These are phyloP conservation scores for Hypsizygus marmoreus DNA, from an alignment of 768 basidiomycete species.

Conservation along the genomic window DNA sequence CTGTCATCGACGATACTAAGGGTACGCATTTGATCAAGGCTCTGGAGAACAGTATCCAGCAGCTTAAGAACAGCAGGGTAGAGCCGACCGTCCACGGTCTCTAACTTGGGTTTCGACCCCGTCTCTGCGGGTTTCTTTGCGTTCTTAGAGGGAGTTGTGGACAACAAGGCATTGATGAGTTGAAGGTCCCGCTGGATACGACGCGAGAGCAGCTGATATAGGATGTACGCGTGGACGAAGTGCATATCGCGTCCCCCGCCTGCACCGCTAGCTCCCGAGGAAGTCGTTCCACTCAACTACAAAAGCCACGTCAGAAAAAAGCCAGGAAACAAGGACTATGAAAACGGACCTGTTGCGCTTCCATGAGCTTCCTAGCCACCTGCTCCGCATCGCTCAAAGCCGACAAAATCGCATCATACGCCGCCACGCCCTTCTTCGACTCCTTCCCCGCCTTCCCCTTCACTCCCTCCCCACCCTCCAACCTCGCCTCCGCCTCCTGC, in stretches of 20 bases:
- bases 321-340: constrained; percentile 2
- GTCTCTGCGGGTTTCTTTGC: constrained; percentile 23
- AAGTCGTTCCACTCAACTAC: constrained; percentile 43
- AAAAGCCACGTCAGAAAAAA: constrained; percentile 11
- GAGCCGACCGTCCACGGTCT: constrained; percentile 68
- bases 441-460: constrained; percentile 28
- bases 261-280: constrained; percentile 28
- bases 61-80: constrained; percentile 88
- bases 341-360: constrained; percentile 73
- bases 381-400: constrained; percentile 90
- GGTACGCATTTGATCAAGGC: constrained; percentile 79
- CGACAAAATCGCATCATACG: constrained; percentile 83
- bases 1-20: constrained; percentile 88
- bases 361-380: constrained; percentile 75
- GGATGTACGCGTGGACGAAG: constrained; percentile 85
- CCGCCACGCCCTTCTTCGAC: constrained; percentile 78
- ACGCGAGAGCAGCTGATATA: constrained; percentile 83
- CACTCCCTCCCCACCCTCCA: constrained; percentile 42
- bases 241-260: constrained; percentile 69
- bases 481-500: constrained; percentile 69
- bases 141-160: constrained; percentile 28
- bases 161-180: constrained; percentile 66
- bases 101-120: constrained; percentile 32
- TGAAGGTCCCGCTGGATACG: constrained; percentile 90
- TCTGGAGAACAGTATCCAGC: constrained; percentile 84